Evolutionary conservation across 2,329 filamentous ascomycete species (phyloP), one percentile per base, ranked within the genome.

Genomic region (Aspergillus pseudotamarii): DNA sequence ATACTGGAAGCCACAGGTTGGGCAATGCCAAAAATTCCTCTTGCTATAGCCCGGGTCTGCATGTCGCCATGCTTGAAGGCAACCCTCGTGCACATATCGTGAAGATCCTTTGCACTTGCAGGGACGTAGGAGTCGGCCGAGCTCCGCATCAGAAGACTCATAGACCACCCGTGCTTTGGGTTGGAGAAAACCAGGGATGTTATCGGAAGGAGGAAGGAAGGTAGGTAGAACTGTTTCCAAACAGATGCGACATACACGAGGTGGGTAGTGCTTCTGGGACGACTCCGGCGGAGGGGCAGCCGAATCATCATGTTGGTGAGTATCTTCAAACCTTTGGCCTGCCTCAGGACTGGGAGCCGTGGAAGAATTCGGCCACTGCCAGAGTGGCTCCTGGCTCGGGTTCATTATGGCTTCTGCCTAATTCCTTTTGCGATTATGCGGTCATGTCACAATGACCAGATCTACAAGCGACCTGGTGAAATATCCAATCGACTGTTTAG

Each of bases 31-130:
- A 75, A 89, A 96, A 70, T 94, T 93, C 61, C 91, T 86, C 62
- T 80, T 80, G 48, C 81, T 80, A 68, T 87, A 85, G 46, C 84
- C 72, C 0, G 91, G 90, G 73, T 93, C 88, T 50, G 91, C 86
- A 66, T 89, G 85, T 69, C 95, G 88, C 93, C 94, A 98, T 12
- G 87, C 84, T 72, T 91, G 88, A 56, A 99, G 83, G 74, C 95
- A 99, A 34, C 89, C 91, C 78, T 97, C 93, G 77, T 99, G 95
- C 28, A 98, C 93, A 78, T 96, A 97, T 80, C 92, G 92, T 70
- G 94, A 92, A 45, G 91, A 92, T 58, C 95, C 95, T 80, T 92
- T 96, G 85, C 95, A 99, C 79, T 90, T 89, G 83, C 95, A 99
- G 41, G 95, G 95, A 59, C 91, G 91, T 70, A 98, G 86, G 32